Conservation (phyloP, 2,329 filamentous ascomycete species). For the Parascedosporium putredinis region DNA sequence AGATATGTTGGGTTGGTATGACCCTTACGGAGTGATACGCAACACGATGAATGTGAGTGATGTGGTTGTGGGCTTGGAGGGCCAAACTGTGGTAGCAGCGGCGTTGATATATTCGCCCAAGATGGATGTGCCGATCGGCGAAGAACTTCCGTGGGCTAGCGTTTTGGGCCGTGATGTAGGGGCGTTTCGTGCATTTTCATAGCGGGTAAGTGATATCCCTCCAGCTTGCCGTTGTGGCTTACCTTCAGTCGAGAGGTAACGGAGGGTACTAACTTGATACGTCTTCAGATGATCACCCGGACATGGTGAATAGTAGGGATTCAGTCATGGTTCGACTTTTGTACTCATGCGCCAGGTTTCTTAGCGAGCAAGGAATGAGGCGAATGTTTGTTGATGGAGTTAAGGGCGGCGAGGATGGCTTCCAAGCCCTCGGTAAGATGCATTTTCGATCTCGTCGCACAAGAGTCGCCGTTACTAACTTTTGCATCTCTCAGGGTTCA, state of each 20-base stretch:
- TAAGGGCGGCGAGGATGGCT: constrained; percentile 37
- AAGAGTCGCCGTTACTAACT: constrained; percentile 5
- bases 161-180: constrained; percentile 40
- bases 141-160: constrained; percentile 46
- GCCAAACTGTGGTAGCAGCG: constrained; percentile 36
- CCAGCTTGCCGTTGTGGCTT: neutral
- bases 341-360: constrained; percentile 36
- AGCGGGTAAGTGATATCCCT: constrained; percentile 31
- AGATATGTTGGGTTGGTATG: constrained; percentile 45
- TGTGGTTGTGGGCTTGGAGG: constrained; percentile 42
- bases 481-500: constrained; percentile 33
- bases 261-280: too few species aligned
- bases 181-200: constrained; percentile 53
- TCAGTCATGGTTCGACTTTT: constrained; percentile 42
- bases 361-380: constrained; percentile 39
- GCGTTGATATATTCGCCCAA: constrained; percentile 43
- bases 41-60: constrained; percentile 38
- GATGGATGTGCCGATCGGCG: constrained; percentile 32
- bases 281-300: constrained; percentile 32
- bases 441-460: too few species aligned
- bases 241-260: too few species aligned
- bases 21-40: constrained; percentile 44
- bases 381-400: constrained; percentile 46
- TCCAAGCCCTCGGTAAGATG: constrained; percentile 44
- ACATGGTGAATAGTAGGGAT: constrained; percentile 33